A percentile compares a stretch with the other conserved stretches of the same genome.
Conservation (phyloP, 768 basidiomycete genomes). For the Porpolomopsis calyptriformis region DNA sequence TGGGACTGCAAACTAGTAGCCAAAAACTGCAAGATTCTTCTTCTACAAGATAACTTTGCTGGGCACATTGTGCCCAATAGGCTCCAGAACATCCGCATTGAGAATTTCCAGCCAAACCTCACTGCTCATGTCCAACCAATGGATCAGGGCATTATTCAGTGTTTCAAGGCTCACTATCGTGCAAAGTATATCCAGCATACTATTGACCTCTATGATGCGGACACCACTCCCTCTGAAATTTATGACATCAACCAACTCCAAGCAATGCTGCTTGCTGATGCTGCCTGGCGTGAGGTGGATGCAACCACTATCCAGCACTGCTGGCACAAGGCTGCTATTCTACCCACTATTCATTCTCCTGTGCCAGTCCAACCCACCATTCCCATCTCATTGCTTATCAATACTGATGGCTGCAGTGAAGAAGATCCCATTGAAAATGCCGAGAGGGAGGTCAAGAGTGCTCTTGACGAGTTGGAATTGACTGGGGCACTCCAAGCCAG, state of each 20-base stretch:
- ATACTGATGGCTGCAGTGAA: not conserved
- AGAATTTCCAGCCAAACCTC: constrained; percentile 27
- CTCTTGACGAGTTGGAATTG: constrained; percentile 11
- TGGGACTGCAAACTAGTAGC: constrained; percentile 20
- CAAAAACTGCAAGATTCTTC: constrained; percentile 18
- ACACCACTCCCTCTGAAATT: constrained; percentile 23
- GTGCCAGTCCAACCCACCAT: constrained; percentile 9
- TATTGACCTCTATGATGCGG: constrained; percentile 21
- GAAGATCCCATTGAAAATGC: constrained; percentile 9
- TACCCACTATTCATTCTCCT: constrained; percentile 10
- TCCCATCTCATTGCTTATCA: constrained; percentile 16
- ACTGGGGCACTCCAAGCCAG: constrained; percentile 13
- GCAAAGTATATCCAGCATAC: constrained; percentile 18
- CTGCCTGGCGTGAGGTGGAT: constrained; percentile 11
- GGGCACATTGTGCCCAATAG: constrained; percentile 17
- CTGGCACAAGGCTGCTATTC: constrained; percentile 22
- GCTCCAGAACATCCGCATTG: constrained; percentile 17
- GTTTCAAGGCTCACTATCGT: constrained; percentile 27
- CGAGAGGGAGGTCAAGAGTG: constrained; percentile 7
- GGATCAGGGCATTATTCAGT: constrained; percentile 26
- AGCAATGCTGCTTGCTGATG: constrained; percentile 25
- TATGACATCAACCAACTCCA: constrained; percentile 30
- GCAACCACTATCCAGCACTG: constrained; percentile 20
- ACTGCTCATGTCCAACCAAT: constrained; percentile 27
- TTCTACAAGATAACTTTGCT: constrained; percentile 24